These are phyloP conservation scores for Coemansia sp. DNA, from an alignment of 192 early-diverging fungal species.

Conservation along the genomic window DNA sequence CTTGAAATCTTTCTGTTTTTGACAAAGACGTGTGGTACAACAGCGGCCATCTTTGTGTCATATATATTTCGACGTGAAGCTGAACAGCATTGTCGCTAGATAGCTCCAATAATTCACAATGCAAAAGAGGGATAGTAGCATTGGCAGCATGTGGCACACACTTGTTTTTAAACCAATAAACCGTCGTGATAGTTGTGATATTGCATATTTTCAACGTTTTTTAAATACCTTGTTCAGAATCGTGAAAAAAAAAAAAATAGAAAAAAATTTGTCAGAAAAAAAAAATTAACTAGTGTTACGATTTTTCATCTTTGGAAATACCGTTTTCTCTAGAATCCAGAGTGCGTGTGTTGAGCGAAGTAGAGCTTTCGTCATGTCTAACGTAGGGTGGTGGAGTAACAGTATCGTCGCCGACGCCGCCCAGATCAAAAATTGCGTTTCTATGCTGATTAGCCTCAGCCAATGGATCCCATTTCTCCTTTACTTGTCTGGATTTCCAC, in stretches of 20 bases:
- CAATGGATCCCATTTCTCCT: neutral
- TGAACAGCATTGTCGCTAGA: too few species aligned
- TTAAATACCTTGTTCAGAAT: too few species aligned
- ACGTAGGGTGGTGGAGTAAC: neutral
- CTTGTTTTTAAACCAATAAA: too few species aligned
- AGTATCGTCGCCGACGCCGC: neutral
- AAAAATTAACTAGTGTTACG: neutral
- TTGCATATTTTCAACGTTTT: too few species aligned
- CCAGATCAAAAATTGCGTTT: slow-evolving; percentile 10
- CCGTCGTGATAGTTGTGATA: too few species aligned
- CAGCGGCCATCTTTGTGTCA: too few species aligned
- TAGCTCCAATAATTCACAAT: too few species aligned
- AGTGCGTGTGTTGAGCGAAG: neutral
- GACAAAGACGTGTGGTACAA: too few species aligned
- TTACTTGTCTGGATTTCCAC: neutral
- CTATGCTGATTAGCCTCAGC: slow-evolving; percentile 3
- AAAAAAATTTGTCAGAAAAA: neutral
- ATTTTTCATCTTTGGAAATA: neutral
- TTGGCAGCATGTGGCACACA: too few species aligned
- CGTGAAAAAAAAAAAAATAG: neutral
- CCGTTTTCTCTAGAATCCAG: neutral
- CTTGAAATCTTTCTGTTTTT: too few species aligned
- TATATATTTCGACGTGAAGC: too few species aligned
- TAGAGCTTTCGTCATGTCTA: neutral
- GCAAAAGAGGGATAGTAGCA: too few species aligned